These are phyloP conservation scores for Penicillium simplicissimum DNA, from an alignment of 495 filamentous ascomycete species.

Conservation along the genomic window DNA sequence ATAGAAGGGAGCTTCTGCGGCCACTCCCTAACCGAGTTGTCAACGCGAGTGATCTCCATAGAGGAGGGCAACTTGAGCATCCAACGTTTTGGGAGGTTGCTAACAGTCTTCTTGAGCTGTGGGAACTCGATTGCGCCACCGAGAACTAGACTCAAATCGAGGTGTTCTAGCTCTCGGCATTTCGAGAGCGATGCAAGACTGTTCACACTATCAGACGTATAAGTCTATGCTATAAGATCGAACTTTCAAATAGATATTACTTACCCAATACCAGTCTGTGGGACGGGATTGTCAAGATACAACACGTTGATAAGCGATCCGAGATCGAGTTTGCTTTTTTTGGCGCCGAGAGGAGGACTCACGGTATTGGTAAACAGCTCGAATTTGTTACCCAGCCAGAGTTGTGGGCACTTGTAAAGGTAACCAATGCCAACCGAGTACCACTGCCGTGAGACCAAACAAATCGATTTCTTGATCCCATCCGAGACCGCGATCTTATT, in stretches of 20 bases:
- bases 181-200: conserved; percentile 64
- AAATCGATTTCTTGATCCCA: conserved; percentile 23
- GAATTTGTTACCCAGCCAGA: background rate
- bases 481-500: too few species aligned
- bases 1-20: background rate
- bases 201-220: conserved; percentile 44
- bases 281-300: background rate
- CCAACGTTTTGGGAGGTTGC: conserved; percentile 47
- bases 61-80: conserved; percentile 58
- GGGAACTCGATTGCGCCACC: conserved; percentile 54
- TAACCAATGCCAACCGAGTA: background rate
- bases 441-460: conserved; percentile 51
- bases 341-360: background rate
- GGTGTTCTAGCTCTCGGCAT: conserved; percentile 52
- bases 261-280: conserved; percentile 2
- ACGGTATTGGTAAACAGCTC: conserved; percentile 2
- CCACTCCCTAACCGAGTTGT: conserved; percentile 8
- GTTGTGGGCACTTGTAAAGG: conserved; percentile 2
- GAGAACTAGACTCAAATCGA: conserved; percentile 62
- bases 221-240: background rate
- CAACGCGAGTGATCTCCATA: conserved; percentile 32
- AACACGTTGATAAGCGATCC: background rate
- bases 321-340: background rate
- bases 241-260: background rate
- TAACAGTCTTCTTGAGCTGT: conserved; percentile 54